Evolutionary conservation across 305 asterid genomes (phyloP), one percentile per base, ranked within the genome.

Genomic region (Rubia occidens): DNA sequence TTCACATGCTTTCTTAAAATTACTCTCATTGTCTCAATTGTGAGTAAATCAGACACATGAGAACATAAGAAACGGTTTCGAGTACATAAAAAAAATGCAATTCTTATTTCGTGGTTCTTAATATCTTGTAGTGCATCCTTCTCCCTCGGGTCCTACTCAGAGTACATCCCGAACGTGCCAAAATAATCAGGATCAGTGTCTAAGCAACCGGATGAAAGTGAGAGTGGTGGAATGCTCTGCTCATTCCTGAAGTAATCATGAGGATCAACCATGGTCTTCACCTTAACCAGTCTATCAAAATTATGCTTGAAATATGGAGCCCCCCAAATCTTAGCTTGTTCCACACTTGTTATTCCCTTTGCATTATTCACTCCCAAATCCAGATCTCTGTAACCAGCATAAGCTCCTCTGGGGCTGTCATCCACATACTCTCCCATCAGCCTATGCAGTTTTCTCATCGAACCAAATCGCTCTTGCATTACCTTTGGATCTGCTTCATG

Each of bases 331-430:
- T 37, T 10, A 13, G 71, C 63, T n/a, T 53, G n/a, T 35, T 67
- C 71, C 20, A 53, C 15, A 11, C 71, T 67, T 4, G 71, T 67
- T 35, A 17, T 8, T 0, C 51, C 62, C 1, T 51, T 51, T 15
- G 7, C 42, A 26, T 67, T 53, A 15, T 67, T 67, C 7, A 67
- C 62, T 49, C 77, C 77, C 55, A 74, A 37, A 49, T 64, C 62
- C 24, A 74, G 53, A 69, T 74, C 78, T 60, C 70, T 74, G 17
- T 69, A 74, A 11, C 66, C 71, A 14, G 69, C 69, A 47, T 70
- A 75, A 7, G 78, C 72, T 2, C 64, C 18, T 43, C 75, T 70
- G 21, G 68, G 78, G 17, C 14, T 69, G 6, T 66, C 51, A 0
- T 64, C 62, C 37, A 75, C 71, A 56, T 44, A 71, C 54, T 13